Percentiles rank a stretch among this genome's conserved stretches.
These are phyloP conservation scores for Senna siamea DNA, from an alignment of 306 rosid species.

Conservation along the genomic window DNA sequence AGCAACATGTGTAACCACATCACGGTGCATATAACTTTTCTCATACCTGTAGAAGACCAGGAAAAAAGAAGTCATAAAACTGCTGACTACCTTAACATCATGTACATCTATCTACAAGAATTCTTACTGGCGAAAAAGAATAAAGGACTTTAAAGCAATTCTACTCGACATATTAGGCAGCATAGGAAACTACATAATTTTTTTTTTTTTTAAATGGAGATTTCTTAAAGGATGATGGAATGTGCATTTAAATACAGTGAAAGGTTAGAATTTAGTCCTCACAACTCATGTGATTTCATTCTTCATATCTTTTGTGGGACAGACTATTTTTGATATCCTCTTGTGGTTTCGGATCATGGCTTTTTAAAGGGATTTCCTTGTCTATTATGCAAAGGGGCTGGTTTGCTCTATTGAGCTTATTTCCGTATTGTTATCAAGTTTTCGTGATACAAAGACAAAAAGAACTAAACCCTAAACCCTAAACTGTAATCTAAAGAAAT, in stretches of 20 bases:
- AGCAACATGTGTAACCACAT: constrained; percentile 94
- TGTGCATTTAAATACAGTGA: not conserved
- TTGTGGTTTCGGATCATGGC: not conserved
- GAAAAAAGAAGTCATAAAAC: constrained; percentile 4
- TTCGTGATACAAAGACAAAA: not conserved
- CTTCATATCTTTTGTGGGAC: not conserved
- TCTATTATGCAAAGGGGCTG: not conserved
- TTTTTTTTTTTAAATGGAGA: not conserved
- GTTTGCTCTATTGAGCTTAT: not conserved
- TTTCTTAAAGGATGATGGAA: not conserved
- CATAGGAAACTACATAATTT: not conserved
- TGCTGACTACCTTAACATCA: not conserved
- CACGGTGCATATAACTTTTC: constrained; percentile 97
- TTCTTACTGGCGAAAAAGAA: not conserved
- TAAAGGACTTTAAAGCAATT: not conserved
- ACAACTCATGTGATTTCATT: not conserved
- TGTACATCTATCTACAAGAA: not conserved
- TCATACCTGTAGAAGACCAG: constrained; percentile 68
- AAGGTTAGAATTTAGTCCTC: not conserved
- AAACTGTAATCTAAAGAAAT: not conserved
- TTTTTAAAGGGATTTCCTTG: not conserved
- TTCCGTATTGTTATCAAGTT: not conserved
- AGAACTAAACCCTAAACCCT: constrained; percentile 38
- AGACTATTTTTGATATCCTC: not conserved
- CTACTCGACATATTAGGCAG: not conserved